Base-by-base conservation (phyloP, 371 early-diverging fungal genomes). In the Saksenaea oblongispora region DNA sequence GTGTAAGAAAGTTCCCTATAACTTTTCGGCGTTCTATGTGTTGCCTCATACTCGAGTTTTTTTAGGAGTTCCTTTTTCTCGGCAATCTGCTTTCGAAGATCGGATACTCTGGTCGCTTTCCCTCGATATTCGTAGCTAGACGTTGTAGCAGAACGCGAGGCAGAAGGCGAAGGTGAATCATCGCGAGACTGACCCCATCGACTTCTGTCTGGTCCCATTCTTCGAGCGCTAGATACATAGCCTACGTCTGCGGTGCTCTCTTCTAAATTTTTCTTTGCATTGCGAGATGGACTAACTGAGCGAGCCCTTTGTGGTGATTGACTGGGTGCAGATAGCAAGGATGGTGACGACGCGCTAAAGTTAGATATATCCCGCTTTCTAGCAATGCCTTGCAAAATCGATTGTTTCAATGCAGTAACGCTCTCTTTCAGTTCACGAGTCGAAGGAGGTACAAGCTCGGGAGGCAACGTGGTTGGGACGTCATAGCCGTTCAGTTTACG, bases 391-490 rank as follows among this genome's bases (percentile, higher is more conserved):
- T 84, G 69, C 58, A 84, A 62, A 34, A 88, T 76, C 1, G 82
- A 77, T 41, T 81, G 74, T 62, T 86, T 88, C 35, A 89, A 60
- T 56, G 74, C 72, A 56, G 73, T 74, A 4, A 89, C 84, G 36
- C 81, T 85, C 26, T 87, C 87, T 7, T 74, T 77, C 18, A 89
- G 71, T 56, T 87, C 86, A 8, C 89, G 83, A 27, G 85, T 81
- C n/a, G 90, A 87, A 10, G 93, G 92, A 5, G 94, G 94, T 5
- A 93, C 79, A 34, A 97, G 81, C 35, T 92, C 92, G 2, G 84
- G 79, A 1, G 98, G 98, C 37, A 97, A 68, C 7, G 71, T 74
- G 11, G 79, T 75, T 10, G 98, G 98, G 10, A 97, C 78, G 55
- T 87, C 90, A 27, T 84, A 81, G 1, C 95, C 95, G 44, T 85